Conservation (phyloP, 306 rosid genomes). For the Sphenostylis stenocarpa region DNA sequence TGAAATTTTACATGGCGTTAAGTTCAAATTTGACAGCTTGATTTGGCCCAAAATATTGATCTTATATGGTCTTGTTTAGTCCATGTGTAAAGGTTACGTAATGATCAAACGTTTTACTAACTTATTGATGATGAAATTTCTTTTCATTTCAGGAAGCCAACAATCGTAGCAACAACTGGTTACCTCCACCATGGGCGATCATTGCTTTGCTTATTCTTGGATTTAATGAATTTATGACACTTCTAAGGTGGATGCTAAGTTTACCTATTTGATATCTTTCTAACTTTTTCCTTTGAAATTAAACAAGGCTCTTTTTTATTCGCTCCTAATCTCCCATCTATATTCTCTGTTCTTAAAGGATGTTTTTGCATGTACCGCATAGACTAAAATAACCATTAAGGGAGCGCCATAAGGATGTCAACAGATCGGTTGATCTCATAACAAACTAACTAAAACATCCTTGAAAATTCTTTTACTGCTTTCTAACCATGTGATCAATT, state of each 20-base stretch:
- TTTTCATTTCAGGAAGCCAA: slow-evolving; percentile 69
- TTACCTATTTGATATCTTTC: background rate
- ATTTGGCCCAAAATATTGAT: background rate
- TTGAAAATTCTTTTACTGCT: background rate
- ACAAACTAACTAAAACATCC: background rate
- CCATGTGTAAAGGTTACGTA: background rate
- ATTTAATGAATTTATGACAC: slow-evolving; percentile 88
- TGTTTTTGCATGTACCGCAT: background rate
- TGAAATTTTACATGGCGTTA: no score
- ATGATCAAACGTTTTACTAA: slow-evolving; percentile 7
- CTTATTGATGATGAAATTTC: slow-evolving; percentile 7
- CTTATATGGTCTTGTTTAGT: background rate
- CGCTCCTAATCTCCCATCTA: background rate
- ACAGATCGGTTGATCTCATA: background rate
- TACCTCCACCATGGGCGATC: slow-evolving; percentile 99
- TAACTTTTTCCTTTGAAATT: background rate
- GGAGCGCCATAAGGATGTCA: background rate
- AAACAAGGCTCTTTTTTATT: background rate
- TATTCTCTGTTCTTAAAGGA: background rate
- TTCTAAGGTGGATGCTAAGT: slow-evolving; percentile 54
- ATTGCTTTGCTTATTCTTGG: slow-evolving; percentile 75
- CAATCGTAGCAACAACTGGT: slow-evolving; percentile 80
- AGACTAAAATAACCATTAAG: background rate
- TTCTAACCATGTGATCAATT: background rate
- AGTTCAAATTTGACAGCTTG: no score